Percentiles rank a stretch among this genome's conserved stretches.
Evolutionary conservation across 768 basidiomycete genomes (phyloP).

Genomic region (Tulasnella sp.): DNA sequence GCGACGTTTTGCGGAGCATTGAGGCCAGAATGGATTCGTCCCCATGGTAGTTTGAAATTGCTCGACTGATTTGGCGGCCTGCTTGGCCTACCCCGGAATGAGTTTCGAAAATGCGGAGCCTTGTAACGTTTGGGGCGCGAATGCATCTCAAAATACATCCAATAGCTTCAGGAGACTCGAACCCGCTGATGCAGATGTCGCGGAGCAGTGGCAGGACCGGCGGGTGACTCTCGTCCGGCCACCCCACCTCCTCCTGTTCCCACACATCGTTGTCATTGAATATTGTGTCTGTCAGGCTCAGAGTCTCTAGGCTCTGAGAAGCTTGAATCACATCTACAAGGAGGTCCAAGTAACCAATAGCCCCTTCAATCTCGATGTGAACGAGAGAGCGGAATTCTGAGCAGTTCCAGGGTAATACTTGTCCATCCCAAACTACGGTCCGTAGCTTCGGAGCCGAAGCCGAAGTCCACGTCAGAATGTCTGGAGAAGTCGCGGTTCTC

Average conservation of each 20-base stretch:
- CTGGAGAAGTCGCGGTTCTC: not conserved
- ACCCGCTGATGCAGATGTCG: not conserved
- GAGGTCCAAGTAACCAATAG: not conserved
- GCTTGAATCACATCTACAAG: not conserved
- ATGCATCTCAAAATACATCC: not conserved
- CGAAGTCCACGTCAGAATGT: not conserved
- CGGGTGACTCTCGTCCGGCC: not conserved
- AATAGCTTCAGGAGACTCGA: not conserved
- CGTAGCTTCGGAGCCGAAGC: not conserved
- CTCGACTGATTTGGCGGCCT: not conserved
- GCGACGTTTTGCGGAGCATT: not conserved
- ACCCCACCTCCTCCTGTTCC: not conserved
- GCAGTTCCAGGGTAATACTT: not conserved
- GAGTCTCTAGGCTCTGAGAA: not conserved
- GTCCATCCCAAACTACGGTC: not conserved
- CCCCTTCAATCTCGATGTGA: not conserved
- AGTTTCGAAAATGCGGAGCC: not conserved
- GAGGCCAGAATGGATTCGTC: not conserved
- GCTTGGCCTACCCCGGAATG: not conserved
- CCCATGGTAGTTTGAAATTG: not conserved
- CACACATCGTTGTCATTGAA: not conserved
- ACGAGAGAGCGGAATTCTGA: not conserved
- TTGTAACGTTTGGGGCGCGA: not conserved
- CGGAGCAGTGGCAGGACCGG: not conserved
- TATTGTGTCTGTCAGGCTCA: not conserved